Evolutionary conservation across 305 asterid species (phyloP), one percentile per base, ranked within the genome.

Genomic region (Fraxinus dipetala): DNA sequence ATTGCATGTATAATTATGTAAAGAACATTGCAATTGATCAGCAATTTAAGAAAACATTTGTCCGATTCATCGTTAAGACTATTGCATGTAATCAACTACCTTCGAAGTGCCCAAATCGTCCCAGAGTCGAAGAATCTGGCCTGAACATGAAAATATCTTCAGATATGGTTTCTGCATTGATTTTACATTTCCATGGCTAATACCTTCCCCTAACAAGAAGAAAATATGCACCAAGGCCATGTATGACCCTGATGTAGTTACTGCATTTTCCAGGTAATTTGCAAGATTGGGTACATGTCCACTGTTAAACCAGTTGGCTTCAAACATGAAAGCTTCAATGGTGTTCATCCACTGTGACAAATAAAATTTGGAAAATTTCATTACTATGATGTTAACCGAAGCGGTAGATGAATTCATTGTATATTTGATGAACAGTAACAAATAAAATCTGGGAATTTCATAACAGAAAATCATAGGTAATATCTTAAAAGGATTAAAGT

Each of bases 21-120:
- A 45, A 13, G 4, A 0, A 11, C 5, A 45, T 45, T 11, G n/a
- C 5, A 45, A 10, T 10, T 43, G 54, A 43, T 43, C 16, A 13
- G 6, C n/a, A 45, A 40, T 40, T 40, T 8, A 9, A 40, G 14
- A 40, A 9, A 40, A 40, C 16, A 40, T 40, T 43, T 10, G 16
- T 43, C 51, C 4, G 4, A 40, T 40, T 40, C 51, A 40, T 40
- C 14, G 48, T 40, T 2, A 40, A 40, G 16, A 43, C 51, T 43
- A 43, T 2, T 43, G 51, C 16, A 10, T 10, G 16, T 40, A 65
- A 28, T 40, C 13, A 30, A 30, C 11, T 77, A 89, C 89, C 86
- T 83, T 84, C 0, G 91, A 76, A 1, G 90, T 87, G 28, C 88
- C 91, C n/a, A 87, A 70, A 85, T 89, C 91, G 45, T 89, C 87